These are phyloP conservation scores for Pisolithus orientalis DNA, from an alignment of 768 basidiomycete species.

Conservation along the genomic window DNA sequence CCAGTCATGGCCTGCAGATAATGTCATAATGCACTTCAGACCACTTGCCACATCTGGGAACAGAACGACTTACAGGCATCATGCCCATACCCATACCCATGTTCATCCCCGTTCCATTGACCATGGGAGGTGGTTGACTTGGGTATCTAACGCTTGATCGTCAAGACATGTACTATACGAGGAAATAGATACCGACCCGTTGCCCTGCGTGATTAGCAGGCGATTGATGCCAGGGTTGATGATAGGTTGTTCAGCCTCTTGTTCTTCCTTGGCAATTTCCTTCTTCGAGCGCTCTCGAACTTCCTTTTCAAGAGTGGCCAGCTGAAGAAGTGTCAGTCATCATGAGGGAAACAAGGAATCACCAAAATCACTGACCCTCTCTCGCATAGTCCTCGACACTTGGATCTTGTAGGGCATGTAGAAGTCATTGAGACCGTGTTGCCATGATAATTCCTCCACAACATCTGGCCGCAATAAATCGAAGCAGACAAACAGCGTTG, in stretches of 20 bases:
- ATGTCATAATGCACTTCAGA: conserved; percentile 3
- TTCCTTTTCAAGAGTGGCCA: conserved; percentile 80
- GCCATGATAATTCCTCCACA: conserved; percentile 95
- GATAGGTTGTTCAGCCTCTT: conserved; percentile 79
- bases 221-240: conserved; percentile 75
- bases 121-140: conserved; percentile 54
- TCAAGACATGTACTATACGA: background rate
- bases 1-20: conserved; percentile 54
- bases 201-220: conserved; percentile 71
- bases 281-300: conserved; percentile 84
- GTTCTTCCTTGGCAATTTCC: conserved; percentile 83
- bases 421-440: conserved; percentile 93
- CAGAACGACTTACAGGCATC: conserved; percentile 47
- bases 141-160: conserved; percentile 39
- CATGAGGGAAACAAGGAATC: background rate
- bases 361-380: conserved; percentile 46
- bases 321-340: conserved; percentile 31
- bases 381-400: conserved; percentile 70
- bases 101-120: conserved; percentile 43
- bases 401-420: conserved; percentile 97
- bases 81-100: conserved; percentile 35
- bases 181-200: conserved; percentile 33
- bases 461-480: conserved; percentile 91
- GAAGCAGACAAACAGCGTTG: conserved; percentile 86
- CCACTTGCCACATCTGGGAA: background rate